Conservation (phyloP, 768 basidiomycete species). For the Phanerochaete carnosa region DNA sequence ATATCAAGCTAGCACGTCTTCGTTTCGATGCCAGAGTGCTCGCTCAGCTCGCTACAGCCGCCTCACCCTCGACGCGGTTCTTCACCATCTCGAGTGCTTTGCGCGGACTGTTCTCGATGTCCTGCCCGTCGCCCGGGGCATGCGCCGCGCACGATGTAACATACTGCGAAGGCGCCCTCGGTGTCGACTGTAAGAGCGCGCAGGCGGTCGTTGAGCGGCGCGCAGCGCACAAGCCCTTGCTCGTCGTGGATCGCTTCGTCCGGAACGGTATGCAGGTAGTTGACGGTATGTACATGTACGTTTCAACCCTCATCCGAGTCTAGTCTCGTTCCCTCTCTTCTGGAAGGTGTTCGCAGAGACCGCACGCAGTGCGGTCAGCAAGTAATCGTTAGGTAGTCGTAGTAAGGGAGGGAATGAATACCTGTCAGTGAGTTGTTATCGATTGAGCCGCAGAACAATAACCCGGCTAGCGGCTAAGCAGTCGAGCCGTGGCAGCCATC, state of each 20-base stretch:
- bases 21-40: constrained; percentile 86
- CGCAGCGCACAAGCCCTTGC: constrained; percentile 76
- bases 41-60: constrained; percentile 81
- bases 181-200: constrained; percentile 93
- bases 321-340: too few species aligned
- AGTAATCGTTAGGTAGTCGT: too few species aligned
- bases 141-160: constrained; percentile 80
- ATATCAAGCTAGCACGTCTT: constrained; percentile 86
- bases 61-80: constrained; percentile 94
- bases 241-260: constrained; percentile 74
- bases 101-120: constrained; percentile 61
- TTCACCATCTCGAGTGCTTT: constrained; percentile 86
- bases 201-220: constrained; percentile 82
- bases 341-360: too few species aligned
- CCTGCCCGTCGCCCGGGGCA: constrained; percentile 59
- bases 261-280: constrained; percentile 45
- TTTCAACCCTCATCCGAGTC: too few species aligned
- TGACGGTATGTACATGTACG: too few species aligned
- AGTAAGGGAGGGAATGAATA: too few species aligned
- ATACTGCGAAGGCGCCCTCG: constrained; percentile 81
- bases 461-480: too few species aligned
- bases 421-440: too few species aligned
- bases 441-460: too few species aligned
- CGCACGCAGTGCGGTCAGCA: too few species aligned
- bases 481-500: too few species aligned